Percentiles rank a stretch among this genome's conserved stretches.
phyloP scores from a whole-genome alignment of 441 rosid genomes.

The Jatropha podagrica region DNA sequence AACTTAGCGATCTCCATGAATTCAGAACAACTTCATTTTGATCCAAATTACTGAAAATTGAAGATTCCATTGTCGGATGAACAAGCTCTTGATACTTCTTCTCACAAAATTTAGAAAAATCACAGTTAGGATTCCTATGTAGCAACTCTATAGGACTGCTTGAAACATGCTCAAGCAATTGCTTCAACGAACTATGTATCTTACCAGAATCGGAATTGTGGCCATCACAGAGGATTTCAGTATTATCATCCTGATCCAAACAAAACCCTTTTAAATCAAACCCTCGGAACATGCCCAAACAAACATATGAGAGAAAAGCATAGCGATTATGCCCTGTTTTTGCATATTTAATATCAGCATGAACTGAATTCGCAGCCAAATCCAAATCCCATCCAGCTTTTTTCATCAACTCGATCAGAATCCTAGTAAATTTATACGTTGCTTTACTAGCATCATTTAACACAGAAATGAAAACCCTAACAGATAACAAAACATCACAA shows the following conservation, averaged over 20 bases:
- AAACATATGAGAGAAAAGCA: conserved; percentile 75
- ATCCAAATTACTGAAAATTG: conserved; percentile 59
- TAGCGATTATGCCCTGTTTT: conserved; percentile 59
- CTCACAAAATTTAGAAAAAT: conserved; percentile 63
- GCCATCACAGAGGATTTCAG: conserved; percentile 38
- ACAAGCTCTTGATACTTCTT: conserved; percentile 70
- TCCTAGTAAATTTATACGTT: conserved; percentile 59
- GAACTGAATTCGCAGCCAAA: conserved; percentile 68
- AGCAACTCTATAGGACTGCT: conserved; percentile 48
- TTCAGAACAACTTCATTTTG: conserved; percentile 51
- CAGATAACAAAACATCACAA: conserved; percentile 54
- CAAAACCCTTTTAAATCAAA: conserved; percentile 56
- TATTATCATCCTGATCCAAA: conserved; percentile 29
- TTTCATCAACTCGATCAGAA: conserved; percentile 74
- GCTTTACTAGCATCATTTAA: conserved; percentile 64
- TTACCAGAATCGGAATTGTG: conserved; percentile 33
- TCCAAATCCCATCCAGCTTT: conserved; percentile 90
- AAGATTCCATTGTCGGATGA: conserved; percentile 77
- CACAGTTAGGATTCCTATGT: conserved; percentile 46
- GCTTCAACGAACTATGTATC: conserved; percentile 35
- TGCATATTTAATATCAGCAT: conserved; percentile 51
- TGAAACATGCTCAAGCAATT: conserved; percentile 66
- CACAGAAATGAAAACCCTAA: conserved; percentile 65
- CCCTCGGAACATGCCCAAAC: conserved; percentile 74
- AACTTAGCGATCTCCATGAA: conserved; percentile 57